A percentile compares a stretch with the other conserved stretches of the same genome.
Evolutionary conservation across 1,284 basidiomycete genomes (phyloP).

Genomic region (Schizopora paradoxa): DNA sequence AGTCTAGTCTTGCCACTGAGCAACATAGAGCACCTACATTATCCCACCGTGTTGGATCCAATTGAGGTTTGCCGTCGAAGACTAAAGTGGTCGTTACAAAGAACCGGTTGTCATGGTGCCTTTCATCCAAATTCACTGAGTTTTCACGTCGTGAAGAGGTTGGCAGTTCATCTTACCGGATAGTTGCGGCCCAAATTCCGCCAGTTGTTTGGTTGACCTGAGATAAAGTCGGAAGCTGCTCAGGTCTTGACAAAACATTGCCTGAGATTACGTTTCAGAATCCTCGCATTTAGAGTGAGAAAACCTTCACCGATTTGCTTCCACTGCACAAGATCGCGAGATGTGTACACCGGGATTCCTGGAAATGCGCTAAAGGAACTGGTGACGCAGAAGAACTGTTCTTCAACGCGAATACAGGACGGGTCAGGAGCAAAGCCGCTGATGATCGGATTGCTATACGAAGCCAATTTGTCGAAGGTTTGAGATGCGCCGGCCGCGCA

Average conservation of each 20-base stretch:
- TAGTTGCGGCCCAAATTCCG: slow-evolving; percentile 25
- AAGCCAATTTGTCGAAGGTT: background rate
- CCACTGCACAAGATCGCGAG: slow-evolving; percentile 23
- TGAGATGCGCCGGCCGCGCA: no score
- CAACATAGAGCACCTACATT: slow-evolving; percentile 23
- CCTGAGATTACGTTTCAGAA: slow-evolving; percentile 13
- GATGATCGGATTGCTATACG: slow-evolving; percentile 16
- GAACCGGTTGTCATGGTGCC: slow-evolving; percentile 22
- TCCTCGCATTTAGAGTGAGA: background rate
- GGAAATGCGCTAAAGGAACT: slow-evolving; percentile 25
- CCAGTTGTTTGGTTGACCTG: slow-evolving; percentile 22
- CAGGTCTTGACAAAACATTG: slow-evolving; percentile 21
- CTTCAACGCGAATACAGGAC: slow-evolving; percentile 14
- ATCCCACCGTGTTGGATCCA: slow-evolving; percentile 29
- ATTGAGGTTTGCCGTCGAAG: slow-evolving; percentile 24
- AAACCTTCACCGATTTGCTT: slow-evolving; percentile 22
- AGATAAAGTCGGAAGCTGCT: slow-evolving; percentile 22
- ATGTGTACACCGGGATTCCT: slow-evolving; percentile 24
- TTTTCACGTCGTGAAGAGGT: no score
- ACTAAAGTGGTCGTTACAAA: slow-evolving; percentile 32
- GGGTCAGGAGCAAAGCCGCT: slow-evolving; percentile 16
- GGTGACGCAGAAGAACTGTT: slow-evolving; percentile 16
- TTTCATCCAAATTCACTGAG: background rate
- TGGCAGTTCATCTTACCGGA: slow-evolving; percentile 11
- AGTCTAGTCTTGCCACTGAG: background rate